Evolutionary conservation across 2,329 filamentous ascomycete genomes (phyloP).

Genomic region (Ophiosphaerella korrae): DNA sequence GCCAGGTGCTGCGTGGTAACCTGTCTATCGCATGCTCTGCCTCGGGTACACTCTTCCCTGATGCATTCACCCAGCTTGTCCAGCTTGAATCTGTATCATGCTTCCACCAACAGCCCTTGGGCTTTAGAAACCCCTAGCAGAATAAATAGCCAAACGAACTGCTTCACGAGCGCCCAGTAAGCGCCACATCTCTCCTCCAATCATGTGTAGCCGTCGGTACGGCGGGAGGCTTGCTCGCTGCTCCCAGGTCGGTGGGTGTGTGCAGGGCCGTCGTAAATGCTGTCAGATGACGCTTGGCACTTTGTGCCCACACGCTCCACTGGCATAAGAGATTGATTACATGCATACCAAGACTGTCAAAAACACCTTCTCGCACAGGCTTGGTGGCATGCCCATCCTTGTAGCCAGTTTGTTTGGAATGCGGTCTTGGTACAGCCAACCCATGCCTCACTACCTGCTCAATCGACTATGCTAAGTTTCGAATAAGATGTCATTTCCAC

Average conservation of each 20-base stretch:
- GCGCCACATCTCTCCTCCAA: conserved; percentile 1
- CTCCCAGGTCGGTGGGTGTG: background rate
- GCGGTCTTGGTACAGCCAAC: background rate
- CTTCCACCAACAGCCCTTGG: background rate
- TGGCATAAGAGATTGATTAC: conserved; percentile 1
- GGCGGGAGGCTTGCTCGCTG: background rate
- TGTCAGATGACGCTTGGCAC: conserved; percentile 5
- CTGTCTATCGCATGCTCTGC: background rate
- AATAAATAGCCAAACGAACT: background rate
- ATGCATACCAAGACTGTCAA: background rate
- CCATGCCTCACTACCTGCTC: background rate
- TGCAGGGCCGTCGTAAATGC: background rate
- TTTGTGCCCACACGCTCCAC: background rate
- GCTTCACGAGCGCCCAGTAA: background rate
- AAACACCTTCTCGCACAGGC: background rate
- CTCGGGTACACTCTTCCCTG: too few species aligned
- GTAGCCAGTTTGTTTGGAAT: conserved; percentile 1
- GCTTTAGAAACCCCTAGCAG: background rate
- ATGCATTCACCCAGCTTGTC: background rate
- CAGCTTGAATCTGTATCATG: background rate
- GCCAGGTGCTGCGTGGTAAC: background rate
- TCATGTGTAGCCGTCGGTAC: background rate
- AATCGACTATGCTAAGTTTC: conserved; percentile 8
- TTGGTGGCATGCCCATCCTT: background rate
- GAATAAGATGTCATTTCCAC: conserved; percentile 2